Evolutionary conservation across 2,329 filamentous ascomycete genomes (phyloP).

Genomic region (Fusarium napiforme): DNA sequence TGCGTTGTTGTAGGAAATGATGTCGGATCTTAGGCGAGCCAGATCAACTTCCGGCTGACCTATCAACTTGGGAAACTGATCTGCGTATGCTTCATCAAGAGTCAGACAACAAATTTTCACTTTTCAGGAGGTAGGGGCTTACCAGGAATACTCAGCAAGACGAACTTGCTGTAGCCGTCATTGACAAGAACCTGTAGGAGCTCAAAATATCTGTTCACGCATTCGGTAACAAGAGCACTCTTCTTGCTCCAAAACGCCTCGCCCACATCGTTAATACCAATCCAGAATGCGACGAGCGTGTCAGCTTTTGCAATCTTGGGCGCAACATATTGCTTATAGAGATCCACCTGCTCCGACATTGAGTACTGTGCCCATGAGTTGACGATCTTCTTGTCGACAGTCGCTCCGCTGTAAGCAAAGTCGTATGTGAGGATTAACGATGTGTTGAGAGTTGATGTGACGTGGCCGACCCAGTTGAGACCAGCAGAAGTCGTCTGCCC

Average conservation of each 20-base stretch:
- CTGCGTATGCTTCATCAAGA: slow-evolving; percentile 1
- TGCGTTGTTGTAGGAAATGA: slow-evolving; percentile 27
- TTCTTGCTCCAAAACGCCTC: slow-evolving; percentile 34
- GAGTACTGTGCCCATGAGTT: slow-evolving; percentile 33
- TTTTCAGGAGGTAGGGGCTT: no score
- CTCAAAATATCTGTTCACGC: slow-evolving; percentile 31
- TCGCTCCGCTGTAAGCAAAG: slow-evolving; percentile 37
- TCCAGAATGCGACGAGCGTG: slow-evolving; percentile 31
- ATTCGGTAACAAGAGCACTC: slow-evolving; percentile 19
- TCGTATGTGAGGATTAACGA: slow-evolving; percentile 34
- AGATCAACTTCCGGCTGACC: slow-evolving; percentile 19
- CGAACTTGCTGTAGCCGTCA: slow-evolving; percentile 22
- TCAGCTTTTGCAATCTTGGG: not conserved
- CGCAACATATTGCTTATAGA: slow-evolving; percentile 33
- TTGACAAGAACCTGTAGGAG: slow-evolving; percentile 22
- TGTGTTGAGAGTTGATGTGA: slow-evolving; percentile 25
- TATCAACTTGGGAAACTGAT: slow-evolving; percentile 29
- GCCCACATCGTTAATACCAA: slow-evolving; percentile 38
- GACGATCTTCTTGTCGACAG: slow-evolving; percentile 35
- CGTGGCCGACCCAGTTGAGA: slow-evolving; percentile 37
- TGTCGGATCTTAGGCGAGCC: slow-evolving; percentile 13
- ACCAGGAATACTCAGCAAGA: slow-evolving; percentile 25
- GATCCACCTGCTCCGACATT: slow-evolving; percentile 29
- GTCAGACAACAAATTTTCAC: no score
- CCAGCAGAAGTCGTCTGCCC: slow-evolving; percentile 36